Base-by-base conservation (phyloP, 495 filamentous ascomycete genomes). In the Lentithecium fluviatile region DNA sequence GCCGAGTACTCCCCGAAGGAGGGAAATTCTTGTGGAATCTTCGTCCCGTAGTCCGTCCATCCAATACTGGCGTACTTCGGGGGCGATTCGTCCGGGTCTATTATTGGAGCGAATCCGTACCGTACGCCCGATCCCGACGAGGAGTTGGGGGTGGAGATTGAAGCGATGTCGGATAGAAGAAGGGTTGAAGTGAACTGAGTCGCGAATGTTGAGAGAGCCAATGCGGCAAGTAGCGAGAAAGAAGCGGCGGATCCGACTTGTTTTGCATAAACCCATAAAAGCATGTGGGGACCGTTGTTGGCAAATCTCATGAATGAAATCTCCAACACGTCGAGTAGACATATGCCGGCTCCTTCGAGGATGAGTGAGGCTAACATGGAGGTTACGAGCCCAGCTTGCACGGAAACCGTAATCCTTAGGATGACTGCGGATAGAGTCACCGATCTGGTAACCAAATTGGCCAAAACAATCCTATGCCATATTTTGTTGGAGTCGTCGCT, bases 321-420 rank as follows among this genome's bases (percentile, higher is more conserved):
- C n/a, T 52, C 49, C 10, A n/a, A 24, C 32, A 37, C 32, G n/a
- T 52, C 49, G 23, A 19, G 6, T 2, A 52, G 29, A 3, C 49
- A 24, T 32, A 52, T 52, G 13, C 49, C 49, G 23, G 24, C 12
- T 2, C 49, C 49, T 23, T 52, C 49, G n/a, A 52, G 3, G 25
- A 37, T 26, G 8, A 52, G 29, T 8, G 49, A n/a, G 15, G 49
- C 49, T 11, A 52, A 19, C 49, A 52, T 52, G 2, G 49, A 52
- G 5, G 49, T 52, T 23, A 24, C 49, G n/a, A n/a, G n/a, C n/a
- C n/a, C n/a, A n/a, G n/a, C n/a, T n/a, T n/a, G n/a, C n/a, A n/a
- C n/a, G n/a, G n/a, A n/a, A n/a, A n/a, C 49, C n/a, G n/a, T 4
- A 2, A 52, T 20, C n/a, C 49, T 32, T 17, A 52, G 32, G 10